Evolutionary conservation across 495 filamentous ascomycete genomes (phyloP), one percentile per base, ranked within the genome.

Genomic region (Aspergillus cristatus): DNA sequence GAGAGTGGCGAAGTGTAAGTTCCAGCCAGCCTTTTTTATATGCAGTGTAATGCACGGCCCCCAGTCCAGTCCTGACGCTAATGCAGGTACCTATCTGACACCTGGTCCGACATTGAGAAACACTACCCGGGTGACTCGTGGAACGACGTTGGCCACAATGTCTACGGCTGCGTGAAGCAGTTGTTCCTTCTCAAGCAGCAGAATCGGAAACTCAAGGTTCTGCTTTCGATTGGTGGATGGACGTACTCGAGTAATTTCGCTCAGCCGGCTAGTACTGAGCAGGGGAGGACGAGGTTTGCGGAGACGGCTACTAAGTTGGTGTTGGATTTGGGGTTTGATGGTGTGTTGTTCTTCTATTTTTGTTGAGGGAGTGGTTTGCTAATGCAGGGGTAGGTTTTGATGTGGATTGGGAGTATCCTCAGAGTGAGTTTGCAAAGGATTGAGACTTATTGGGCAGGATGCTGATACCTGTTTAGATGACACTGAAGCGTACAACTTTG

Each of bases 221-320:
- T 97, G 7, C 76, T 99, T 10, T 93, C 85, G 32, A 91, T 99
- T 45, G 91, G 91, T 42, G 91, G 91, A 18, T 97, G 93, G 91
- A 94, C 89, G 0, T 97, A 96, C 58, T 85, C 83, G 35, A 59
- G 75, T 53, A 93, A 95, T 60, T 95, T 99, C 55, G 70, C 75
- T 14, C 70, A 69, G 28, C 84, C 88, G 30, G 61, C 61, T 12
- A 60, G 56, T 41, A 81, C 79, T 0, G 62, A 72, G 0, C 53
- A 63, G n/a, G 86, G 87, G 1, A 74, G 89, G 11, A 59, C 63
- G n/a, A 71, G 38, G 2, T 96, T 95, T 62, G 89, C 88, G 4
- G 57, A 71, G 32, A 74, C 71, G 28, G 77, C 84, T 29, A 79
- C 88, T 6, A 64, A 48, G 32, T 62, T 93, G 17, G 62, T 91